Percentiles rank a stretch among this genome's conserved stretches.
Evolutionary conservation across 2,329 filamentous ascomycete genomes (phyloP).

Genomic region (Alternaria tenuissima): DNA sequence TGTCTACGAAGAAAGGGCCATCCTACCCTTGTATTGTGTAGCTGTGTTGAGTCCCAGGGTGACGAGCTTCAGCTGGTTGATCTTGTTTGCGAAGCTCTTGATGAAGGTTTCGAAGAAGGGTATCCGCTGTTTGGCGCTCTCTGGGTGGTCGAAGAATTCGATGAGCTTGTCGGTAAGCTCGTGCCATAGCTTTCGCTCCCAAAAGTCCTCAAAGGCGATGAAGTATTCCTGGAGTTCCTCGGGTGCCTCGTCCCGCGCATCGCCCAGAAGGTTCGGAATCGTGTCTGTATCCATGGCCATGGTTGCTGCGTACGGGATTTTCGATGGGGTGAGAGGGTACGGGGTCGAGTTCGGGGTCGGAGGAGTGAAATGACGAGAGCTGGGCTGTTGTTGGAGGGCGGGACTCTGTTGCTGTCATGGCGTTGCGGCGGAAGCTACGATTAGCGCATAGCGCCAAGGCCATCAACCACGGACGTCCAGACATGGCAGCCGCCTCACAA

Average conservation of each 20-base stretch:
- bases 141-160: slow-evolving; percentile 83
- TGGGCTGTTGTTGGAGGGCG: slow-evolving; percentile 24
- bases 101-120: slow-evolving; percentile 94
- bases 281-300: slow-evolving; percentile 80
- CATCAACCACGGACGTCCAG: slow-evolving; percentile 27
- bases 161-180: slow-evolving; percentile 91
- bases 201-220: slow-evolving; percentile 92
- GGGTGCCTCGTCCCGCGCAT: slow-evolving; percentile 87
- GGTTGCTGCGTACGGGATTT: slow-evolving; percentile 11
- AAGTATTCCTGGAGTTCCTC: slow-evolving; percentile 88
- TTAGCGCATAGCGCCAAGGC: slow-evolving; percentile 33
- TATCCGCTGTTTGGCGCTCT: slow-evolving; percentile 84
- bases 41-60: slow-evolving; percentile 87
- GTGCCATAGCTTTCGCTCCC: slow-evolving; percentile 99
- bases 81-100: slow-evolving; percentile 95
- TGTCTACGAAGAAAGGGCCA: slow-evolving; percentile 51
- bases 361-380: slow-evolving; percentile 11
- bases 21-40: slow-evolving; percentile 77
- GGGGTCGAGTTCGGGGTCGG: slow-evolving; percentile 4
- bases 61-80: slow-evolving; percentile 98
- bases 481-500: slow-evolving; percentile 32
- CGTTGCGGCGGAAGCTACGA: slow-evolving; percentile 33
- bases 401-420: slow-evolving; percentile 32
- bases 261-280: slow-evolving; percentile 89
- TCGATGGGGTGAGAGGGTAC: background rate